Evolutionary conservation across 768 basidiomycete species (phyloP).

Genomic region (Dioszegia aurantiaca): DNA sequence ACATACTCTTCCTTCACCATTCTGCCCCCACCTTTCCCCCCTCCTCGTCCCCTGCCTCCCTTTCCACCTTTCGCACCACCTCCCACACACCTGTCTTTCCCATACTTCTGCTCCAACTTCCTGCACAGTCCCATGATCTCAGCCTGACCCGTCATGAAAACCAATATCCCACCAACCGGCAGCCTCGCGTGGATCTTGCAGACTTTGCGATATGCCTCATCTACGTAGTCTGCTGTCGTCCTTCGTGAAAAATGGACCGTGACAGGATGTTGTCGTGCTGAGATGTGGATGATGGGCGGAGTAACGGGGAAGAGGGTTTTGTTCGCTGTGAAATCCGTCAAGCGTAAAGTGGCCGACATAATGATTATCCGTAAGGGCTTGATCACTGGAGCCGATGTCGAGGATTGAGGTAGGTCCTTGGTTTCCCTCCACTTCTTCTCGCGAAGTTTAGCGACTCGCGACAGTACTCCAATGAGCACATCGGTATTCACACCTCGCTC

Average conservation of each 20-base stretch:
- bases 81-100: slow-evolving; percentile 57
- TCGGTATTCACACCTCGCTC: slow-evolving; percentile 98
- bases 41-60: slow-evolving; percentile 19
- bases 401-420: slow-evolving; percentile 4
- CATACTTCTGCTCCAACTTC: slow-evolving; percentile 74
- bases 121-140: slow-evolving; percentile 84
- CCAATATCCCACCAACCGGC: slow-evolving; percentile 86
- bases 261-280: slow-evolving; percentile 90
- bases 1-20: slow-evolving; percentile 57
- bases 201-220: slow-evolving; percentile 84
- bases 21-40: slow-evolving; percentile 33
- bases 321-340: slow-evolving; percentile 88
- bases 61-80: slow-evolving; percentile 59
- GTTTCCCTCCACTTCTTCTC: slow-evolving; percentile 77
- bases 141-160: slow-evolving; percentile 94
- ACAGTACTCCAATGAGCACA: slow-evolving; percentile 93
- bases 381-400: slow-evolving; percentile 7
- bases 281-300: slow-evolving; percentile 87
- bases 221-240: slow-evolving; percentile 81
- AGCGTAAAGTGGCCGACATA: slow-evolving; percentile 96
- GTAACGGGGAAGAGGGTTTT: slow-evolving; percentile 70
- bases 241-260: slow-evolving; percentile 88
- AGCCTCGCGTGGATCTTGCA: slow-evolving; percentile 86
- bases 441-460: slow-evolving; percentile 81
- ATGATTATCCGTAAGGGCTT: slow-evolving; percentile 88